Evolutionary conservation across 1,284 basidiomycete genomes (phyloP), one percentile per base, ranked within the genome.

Genomic region (Marasmius fiardii): DNA sequence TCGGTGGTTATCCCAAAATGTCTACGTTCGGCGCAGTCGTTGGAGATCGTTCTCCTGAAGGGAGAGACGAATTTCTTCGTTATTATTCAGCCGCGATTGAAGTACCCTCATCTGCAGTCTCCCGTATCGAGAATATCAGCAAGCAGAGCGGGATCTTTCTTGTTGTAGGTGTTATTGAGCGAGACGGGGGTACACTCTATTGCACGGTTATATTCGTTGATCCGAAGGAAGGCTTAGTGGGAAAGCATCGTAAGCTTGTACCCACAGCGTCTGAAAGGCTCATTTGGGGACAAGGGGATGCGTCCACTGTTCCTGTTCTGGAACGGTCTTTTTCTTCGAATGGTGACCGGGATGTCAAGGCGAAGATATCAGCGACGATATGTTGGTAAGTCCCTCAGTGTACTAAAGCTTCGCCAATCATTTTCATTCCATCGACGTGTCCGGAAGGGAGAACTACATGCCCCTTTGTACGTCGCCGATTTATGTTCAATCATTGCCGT

Each of bases 391-490:
- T 53, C 18, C 23, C 14, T 37, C 53, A n/a, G 24, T 5, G 18
- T 23, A 12, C 23, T 14, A 51, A 34, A 5, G 23, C 20, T n/a
- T 20, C 16, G 26, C 26, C n/a, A 1, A 24, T 20, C 50, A 41
- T n/a, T 28, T 18, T 24, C 39, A 39, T 54, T 31, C 2, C 37
- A 18, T 55, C 56, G 34, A 53, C 52, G 8, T 48, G 33, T 50
- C n/a, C 12, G 23, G 2, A 45, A 85, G 83, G 87, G 86, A 91
- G 66, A 90, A 90, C 65, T 86, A 86, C 61, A 88, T 90, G 86
- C 89, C 89, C 3, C 68, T 90, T 21, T 65, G 83, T 83, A 54
- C 53, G 80, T 63, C 16, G 12, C 16, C 53, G 11, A 37, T 39
- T 10, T 44, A 24, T 56, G 39, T 16, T 35, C 2, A 23, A 39